Percentiles rank a stretch among this genome's conserved stretches.
Evolutionary conservation across 1,139 yeast species (phyloP).

Genomic region (Geotrichum candidum): DNA sequence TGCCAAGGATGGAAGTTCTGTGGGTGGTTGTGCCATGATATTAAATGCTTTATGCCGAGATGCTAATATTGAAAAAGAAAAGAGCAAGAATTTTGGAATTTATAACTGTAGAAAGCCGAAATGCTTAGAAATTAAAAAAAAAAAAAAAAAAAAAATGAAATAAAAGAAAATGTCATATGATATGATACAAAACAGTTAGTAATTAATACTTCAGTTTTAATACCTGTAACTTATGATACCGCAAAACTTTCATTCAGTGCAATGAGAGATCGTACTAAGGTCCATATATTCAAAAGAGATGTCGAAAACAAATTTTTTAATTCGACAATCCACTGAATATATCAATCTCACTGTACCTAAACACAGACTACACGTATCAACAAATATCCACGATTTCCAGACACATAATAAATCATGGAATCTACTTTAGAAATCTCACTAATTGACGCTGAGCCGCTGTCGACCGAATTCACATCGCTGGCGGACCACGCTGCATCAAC

Average conservation of each 20-base stretch:
- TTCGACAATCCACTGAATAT: not conserved
- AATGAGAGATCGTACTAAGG: not conserved
- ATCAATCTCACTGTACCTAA: not conserved
- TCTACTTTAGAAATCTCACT: constrained; percentile 12
- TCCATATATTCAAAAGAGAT: not conserved
- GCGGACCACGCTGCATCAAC: constrained; percentile 33
- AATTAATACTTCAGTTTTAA: not conserved
- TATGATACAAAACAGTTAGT: not conserved
- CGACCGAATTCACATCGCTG: constrained; percentile 28
- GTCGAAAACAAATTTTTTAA: not conserved
- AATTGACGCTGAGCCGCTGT: constrained; percentile 24
- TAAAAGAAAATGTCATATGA: not conserved
- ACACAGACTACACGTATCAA: not conserved
- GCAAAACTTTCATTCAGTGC: not conserved
- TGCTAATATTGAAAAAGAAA: not conserved
- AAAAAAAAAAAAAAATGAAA: not conserved
- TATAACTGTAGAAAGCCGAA: not conserved
- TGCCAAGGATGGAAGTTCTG: constrained; percentile 41
- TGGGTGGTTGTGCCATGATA: constrained; percentile 4
- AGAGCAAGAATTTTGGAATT: not conserved
- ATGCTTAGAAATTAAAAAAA: not conserved
- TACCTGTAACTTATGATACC: not conserved
- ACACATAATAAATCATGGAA: not conserved
- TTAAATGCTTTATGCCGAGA: not conserved
- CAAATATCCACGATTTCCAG: not conserved